Conservation (phyloP, 2,329 filamentous ascomycete species). For the Dothiorella sarmentorum region DNA sequence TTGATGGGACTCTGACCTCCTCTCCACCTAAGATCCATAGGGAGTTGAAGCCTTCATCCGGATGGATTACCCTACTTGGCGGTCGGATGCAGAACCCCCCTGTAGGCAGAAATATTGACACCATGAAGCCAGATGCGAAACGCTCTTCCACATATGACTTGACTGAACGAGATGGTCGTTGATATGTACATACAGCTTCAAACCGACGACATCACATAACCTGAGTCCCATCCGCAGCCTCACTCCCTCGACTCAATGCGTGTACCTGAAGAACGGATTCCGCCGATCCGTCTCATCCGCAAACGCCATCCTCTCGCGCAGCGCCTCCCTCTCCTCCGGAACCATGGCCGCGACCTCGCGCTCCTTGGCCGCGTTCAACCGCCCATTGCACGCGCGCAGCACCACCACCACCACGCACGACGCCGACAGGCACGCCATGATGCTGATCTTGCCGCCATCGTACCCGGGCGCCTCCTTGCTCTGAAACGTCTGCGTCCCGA, state of each 20-base stretch:
- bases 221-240: too few relatives aligned
- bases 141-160: too few relatives aligned
- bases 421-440: constrained; percentile 25
- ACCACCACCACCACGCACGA: constrained; percentile 31
- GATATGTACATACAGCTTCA: too few relatives aligned
- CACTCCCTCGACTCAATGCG: constrained; percentile 19
- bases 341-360: constrained; percentile 26
- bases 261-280: constrained; percentile 33
- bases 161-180: too few relatives aligned
- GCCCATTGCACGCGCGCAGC: constrained; percentile 31
- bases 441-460: constrained; percentile 40
- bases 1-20: too few relatives aligned
- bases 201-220: too few relatives aligned
- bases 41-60: too few relatives aligned
- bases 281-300: constrained; percentile 30
- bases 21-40: too few relatives aligned
- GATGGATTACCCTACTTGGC: too few relatives aligned
- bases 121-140: too few relatives aligned
- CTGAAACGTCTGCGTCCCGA: constrained; percentile 46
- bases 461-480: constrained; percentile 42
- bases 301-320: constrained; percentile 29
- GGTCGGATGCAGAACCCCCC: too few relatives aligned
- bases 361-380: constrained; percentile 26
- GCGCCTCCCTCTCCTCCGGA: constrained; percentile 25
- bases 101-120: too few relatives aligned